Conservation (phyloP, 176 grass and related monocot genomes). For the Pontederia crassipes region DNA sequence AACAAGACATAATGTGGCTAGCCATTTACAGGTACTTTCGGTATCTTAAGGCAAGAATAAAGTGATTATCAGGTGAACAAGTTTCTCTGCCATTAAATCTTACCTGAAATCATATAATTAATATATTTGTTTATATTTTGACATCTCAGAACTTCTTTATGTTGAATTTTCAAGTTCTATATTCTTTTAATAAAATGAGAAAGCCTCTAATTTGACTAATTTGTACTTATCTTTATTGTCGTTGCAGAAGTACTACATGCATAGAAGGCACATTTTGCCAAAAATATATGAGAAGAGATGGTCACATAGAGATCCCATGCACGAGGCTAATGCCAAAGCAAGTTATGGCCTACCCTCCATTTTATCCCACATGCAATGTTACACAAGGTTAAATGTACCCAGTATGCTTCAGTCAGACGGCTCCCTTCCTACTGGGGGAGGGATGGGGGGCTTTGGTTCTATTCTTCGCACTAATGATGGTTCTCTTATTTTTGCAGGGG, state of each 20-base stretch:
- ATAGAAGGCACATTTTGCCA: neutral
- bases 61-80: neutral
- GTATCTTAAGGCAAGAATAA: neutral
- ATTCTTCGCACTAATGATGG: too few species aligned
- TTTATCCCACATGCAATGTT: conserved; percentile 20
- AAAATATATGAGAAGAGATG: conserved; percentile 27
- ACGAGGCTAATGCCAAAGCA: conserved; percentile 23
- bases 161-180: neutral
- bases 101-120: too few species aligned
- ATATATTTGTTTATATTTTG: neutral
- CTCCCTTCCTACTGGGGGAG: too few species aligned
- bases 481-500: too few species aligned
- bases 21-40: neutral
- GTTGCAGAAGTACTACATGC: too few species aligned
- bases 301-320: conserved; percentile 4
- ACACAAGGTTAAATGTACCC: conserved; percentile 12
- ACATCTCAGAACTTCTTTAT: too few species aligned
- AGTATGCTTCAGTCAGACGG: too few species aligned
- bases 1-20: too few species aligned
- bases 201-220: too few species aligned
- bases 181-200: too few species aligned
- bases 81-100: neutral
- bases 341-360: conserved; percentile 23
- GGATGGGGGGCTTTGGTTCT: too few species aligned
- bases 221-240: too few species aligned